Evolutionary conservation across 108 stramenopile species (phyloP).

Genomic region (Conticribra weissflogii): DNA sequence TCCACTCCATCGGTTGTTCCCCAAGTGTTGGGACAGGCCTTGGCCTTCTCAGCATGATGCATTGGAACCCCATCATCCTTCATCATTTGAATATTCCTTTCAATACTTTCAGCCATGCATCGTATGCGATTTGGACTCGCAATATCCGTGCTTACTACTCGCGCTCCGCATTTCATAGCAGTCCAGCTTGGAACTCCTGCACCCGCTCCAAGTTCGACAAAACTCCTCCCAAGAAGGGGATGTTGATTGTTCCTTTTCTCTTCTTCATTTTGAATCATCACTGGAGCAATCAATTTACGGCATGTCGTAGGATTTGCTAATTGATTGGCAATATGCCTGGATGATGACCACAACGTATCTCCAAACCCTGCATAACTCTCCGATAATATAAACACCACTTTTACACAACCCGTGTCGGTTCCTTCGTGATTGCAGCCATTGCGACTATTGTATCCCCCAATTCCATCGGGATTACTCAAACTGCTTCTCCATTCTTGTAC

Average conservation of each 20-base stretch:
- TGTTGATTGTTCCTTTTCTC: neutral
- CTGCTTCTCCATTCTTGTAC: slow-evolving; percentile 36
- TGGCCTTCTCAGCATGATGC: neutral
- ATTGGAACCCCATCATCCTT: neutral
- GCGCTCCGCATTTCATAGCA: slow-evolving; percentile 53
- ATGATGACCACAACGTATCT: slow-evolving; percentile 48
- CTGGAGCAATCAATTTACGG: neutral
- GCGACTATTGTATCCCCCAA: slow-evolving; percentile 9
- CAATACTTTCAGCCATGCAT: slow-evolving; percentile 41
- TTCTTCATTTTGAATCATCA: neutral
- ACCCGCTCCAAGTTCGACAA: neutral
- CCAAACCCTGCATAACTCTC: slow-evolving; percentile 38
- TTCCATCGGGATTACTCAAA: slow-evolving; percentile 26
- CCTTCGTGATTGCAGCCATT: neutral
- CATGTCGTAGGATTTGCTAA: neutral
- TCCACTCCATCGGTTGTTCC: slow-evolving; percentile 14
- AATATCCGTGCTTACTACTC: slow-evolving; percentile 46
- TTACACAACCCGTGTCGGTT: slow-evolving; percentile 8
- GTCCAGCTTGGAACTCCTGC: slow-evolving; percentile 48
- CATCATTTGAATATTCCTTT: slow-evolving; percentile 29
- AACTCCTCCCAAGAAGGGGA: neutral
- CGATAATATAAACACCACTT: slow-evolving; percentile 29
- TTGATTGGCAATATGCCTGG: slow-evolving; percentile 38
- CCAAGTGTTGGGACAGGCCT: slow-evolving; percentile 35
- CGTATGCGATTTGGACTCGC: slow-evolving; percentile 39